Conservation (phyloP, 2,329 filamentous ascomycete genomes). For the Clonostachys rhizophaga region DNA sequence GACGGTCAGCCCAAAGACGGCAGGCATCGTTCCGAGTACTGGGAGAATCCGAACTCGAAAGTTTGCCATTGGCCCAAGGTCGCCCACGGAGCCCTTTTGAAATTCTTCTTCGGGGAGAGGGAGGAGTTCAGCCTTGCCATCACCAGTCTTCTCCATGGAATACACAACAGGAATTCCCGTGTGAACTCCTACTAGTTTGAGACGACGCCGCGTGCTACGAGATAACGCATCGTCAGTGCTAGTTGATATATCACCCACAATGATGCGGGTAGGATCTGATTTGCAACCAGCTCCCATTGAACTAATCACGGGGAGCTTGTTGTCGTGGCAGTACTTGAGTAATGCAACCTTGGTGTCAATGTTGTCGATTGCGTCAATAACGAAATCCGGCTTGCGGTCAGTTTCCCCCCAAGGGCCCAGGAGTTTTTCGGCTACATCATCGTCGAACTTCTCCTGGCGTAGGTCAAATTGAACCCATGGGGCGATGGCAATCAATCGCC, state of each 20-base stretch:
- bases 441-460: constrained; percentile 77
- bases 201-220: constrained; percentile 71
- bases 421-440: constrained; percentile 58
- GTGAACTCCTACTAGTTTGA: constrained; percentile 74
- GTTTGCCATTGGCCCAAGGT: constrained; percentile 83
- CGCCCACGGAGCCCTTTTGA: constrained; percentile 76
- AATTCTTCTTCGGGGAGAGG: constrained; percentile 88
- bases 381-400: constrained; percentile 69
- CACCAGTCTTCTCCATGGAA: constrained; percentile 83
- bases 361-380: constrained; percentile 98
- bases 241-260: constrained; percentile 84
- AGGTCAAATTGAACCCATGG: constrained; percentile 92
- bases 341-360: constrained; percentile 94
- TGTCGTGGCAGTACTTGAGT: constrained; percentile 79
- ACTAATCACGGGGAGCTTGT: constrained; percentile 78
- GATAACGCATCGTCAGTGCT: constrained; percentile 89
- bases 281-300: constrained; percentile 97
- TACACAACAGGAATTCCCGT: constrained; percentile 89
- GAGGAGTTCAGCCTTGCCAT: constrained; percentile 85
- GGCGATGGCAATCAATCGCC: constrained; percentile 76
- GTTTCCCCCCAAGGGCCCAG: constrained; percentile 60
- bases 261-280: constrained; percentile 76
- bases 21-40: constrained; percentile 94
- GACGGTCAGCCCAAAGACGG: constrained; percentile 85
- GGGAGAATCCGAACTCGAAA: constrained; percentile 94